Evolutionary conservation across 805 yeast species (phyloP), one percentile per base, ranked within the genome.

Genomic region (Peterozyma toletana): DNA sequence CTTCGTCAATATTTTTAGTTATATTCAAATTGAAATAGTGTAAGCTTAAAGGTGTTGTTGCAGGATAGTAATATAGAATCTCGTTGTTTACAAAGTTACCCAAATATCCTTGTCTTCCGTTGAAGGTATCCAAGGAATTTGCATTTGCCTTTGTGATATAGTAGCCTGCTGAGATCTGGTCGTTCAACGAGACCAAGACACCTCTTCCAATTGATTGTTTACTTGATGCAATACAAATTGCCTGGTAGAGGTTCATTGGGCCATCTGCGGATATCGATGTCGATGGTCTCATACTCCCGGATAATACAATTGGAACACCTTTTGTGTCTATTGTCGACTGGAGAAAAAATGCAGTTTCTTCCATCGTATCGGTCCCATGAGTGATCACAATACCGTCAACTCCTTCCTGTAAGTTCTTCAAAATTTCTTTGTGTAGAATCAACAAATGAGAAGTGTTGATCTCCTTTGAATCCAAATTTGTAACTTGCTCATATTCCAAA

Each of bases 261-360:
- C 87, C 87, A 56, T 82, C 89, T 1, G 85, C 78, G 2, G 84
- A 77, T 35, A 82, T 73, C 35, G 83, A 77, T 3, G 85, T 78
- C 9, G 83, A 75, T 1, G 89, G 89, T 54, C 87, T 70, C 89
- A 82, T 82, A 5, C 84, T 76, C 1, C 89, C 89, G 40, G 84
- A 80, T 57, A 82, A 63, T 5, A 80, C 86, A 42, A 82, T 73
- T 3, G 86, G 86, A 44, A 78, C 46, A 6, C 17, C 67, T 35
- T 50, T 62, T 50, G 29, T 42, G 34, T 63, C 55, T 31, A 73
- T 52, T 9, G 77, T 69, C 42, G 73, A 61, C 48, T 79, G 83
- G 33, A 80, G 60, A 56, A 80, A 80, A 54, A 80, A 79, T 0
- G 84, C 77, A 7, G 86, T 79, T 55, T 80, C 86, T 41, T 81